Evolutionary conservation across 1,139 yeast species (phyloP).

Genomic region (Arxiozyma heterogenica): DNA sequence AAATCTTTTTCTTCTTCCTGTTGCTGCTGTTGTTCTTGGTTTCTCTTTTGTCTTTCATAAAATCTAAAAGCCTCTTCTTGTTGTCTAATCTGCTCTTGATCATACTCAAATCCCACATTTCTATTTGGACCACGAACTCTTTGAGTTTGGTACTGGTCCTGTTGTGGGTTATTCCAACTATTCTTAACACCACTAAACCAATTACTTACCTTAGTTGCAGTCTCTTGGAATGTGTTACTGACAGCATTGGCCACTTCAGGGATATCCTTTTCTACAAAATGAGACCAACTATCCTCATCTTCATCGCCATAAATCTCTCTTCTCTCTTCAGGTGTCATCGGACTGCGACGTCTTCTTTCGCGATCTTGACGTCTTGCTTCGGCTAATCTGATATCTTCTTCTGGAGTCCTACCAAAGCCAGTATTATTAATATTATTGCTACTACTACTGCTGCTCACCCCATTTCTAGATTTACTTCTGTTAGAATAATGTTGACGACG

Average conservation of each 20-base stretch:
- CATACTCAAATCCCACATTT: conserved; percentile 9
- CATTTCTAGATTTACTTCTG: conserved; percentile 7
- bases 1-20: conserved; percentile 13
- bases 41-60: conserved; percentile 7
- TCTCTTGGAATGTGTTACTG: conserved; percentile 74
- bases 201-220: conserved; percentile 64
- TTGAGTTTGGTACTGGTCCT: conserved; percentile 10
- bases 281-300: conserved; percentile 51
- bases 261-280: conserved; percentile 50
- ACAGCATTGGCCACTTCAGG: conserved; percentile 65
- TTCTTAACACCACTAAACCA: conserved; percentile 68
- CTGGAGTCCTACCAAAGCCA: conserved; percentile 1
- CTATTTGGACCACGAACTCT: conserved; percentile 19
- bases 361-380: conserved; percentile 23
- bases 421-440: conserved; percentile 9
- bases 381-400: conserved; percentile 19
- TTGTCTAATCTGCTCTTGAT: conserved; percentile 8
- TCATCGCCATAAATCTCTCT: conserved; percentile 30
- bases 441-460: conserved; percentile 10
- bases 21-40: conserved; percentile 10
- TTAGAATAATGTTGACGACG: conserved; percentile 14
- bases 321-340: conserved; percentile 16
- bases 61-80: conserved; percentile 6
- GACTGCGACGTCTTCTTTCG: conserved; percentile 16
- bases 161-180: conserved; percentile 17